phyloP scores from a whole-genome alignment of 169 alveolate genomes.

The Cryptosporidium viatorum region DNA sequence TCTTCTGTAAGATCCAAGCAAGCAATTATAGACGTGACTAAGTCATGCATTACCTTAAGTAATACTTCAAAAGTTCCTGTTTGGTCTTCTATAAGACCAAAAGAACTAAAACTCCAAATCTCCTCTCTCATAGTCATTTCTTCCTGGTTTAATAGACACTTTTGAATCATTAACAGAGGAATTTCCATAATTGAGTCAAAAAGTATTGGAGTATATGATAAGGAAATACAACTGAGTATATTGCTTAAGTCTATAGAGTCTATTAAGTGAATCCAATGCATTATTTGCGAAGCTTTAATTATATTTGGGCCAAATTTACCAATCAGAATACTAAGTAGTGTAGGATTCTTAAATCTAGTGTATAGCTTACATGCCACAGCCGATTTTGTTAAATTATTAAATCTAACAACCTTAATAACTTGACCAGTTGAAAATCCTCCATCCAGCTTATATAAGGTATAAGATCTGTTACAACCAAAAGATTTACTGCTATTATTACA shows the following conservation, averaged over 20 bases:
- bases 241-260: constrained; percentile 10
- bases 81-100: constrained; percentile 29
- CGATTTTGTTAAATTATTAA: constrained; percentile 15
- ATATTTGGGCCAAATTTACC: constrained; percentile 59
- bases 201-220: constrained; percentile 41
- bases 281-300: constrained; percentile 16
- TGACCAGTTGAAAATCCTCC: constrained; percentile 3
- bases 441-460: constrained; percentile 25
- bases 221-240: constrained; percentile 11
- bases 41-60: constrained; percentile 18
- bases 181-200: constrained; percentile 36
- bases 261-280: constrained; percentile 49
- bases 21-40: constrained; percentile 14
- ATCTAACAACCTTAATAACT: constrained; percentile 37
- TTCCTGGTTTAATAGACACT: constrained; percentile 36
- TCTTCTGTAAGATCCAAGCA: not conserved
- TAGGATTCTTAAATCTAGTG: constrained; percentile 8
- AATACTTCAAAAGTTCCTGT: not conserved
- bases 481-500: constrained; percentile 19
- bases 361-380: constrained; percentile 41
- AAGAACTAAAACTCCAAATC: constrained; percentile 33
- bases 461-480: constrained; percentile 29
- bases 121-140: constrained; percentile 12
- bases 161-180: constrained; percentile 38
- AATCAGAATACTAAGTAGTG: constrained; percentile 9